Conservation (phyloP, 73 alveolate genomes). For the Paramecium primaurelia region DNA sequence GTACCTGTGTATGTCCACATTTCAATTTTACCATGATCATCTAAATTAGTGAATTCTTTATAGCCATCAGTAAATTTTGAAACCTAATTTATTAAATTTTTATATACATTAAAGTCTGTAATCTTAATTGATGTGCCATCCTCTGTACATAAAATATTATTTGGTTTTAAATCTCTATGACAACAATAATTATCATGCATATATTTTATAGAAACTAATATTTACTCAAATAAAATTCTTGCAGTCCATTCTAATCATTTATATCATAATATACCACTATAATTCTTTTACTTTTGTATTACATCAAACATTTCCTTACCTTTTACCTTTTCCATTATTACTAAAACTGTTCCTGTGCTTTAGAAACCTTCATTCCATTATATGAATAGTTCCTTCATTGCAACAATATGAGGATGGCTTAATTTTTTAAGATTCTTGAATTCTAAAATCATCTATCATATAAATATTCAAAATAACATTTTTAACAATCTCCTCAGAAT, state of each 20-base stretch:
- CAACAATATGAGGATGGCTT: constrained; percentile 53
- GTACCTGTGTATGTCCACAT: constrained; percentile 65
- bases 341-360: constrained; percentile 34
- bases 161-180: constrained; percentile 53
- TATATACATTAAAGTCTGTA: constrained; percentile 42
- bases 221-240: background rate
- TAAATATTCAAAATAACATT: background rate
- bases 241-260: background rate
- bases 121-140: constrained; percentile 44
- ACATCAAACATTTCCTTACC: constrained; percentile 57
- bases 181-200: constrained; percentile 52
- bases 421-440: constrained; percentile 39
- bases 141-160: constrained; percentile 20
- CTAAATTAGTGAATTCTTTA: constrained; percentile 32
- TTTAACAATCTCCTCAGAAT: constrained; percentile 44
- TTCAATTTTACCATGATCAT: constrained; percentile 21
- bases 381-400: constrained; percentile 7
- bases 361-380: constrained; percentile 41
- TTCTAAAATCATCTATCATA: constrained; percentile 39
- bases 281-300: constrained; percentile 17
- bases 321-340: constrained; percentile 36
- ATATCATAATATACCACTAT: background rate
- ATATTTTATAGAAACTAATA: background rate
- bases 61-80: constrained; percentile 54
- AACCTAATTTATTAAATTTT: background rate